Conservation (phyloP, 1,139 yeast species). For the Debaryomycetaceae sp. region DNA sequence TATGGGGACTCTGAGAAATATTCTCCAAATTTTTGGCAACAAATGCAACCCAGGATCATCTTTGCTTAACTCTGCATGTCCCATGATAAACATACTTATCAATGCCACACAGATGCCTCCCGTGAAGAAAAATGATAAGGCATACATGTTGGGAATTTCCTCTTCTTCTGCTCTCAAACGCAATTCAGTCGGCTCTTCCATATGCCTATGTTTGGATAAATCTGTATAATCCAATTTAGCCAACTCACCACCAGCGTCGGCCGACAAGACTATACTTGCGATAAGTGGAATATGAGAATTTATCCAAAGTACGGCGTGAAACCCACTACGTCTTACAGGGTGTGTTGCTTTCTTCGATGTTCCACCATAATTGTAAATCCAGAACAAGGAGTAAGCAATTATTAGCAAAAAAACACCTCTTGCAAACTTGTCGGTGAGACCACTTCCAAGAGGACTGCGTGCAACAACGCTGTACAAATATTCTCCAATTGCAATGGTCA, state of each 20-base stretch:
- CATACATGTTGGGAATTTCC: slow-evolving; percentile 28
- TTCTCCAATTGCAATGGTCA: slow-evolving; percentile 65
- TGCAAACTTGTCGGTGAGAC: slow-evolving; percentile 42
- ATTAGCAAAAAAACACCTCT: slow-evolving; percentile 50
- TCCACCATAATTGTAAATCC: slow-evolving; percentile 57
- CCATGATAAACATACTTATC: slow-evolving; percentile 31
- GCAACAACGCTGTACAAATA: slow-evolving; percentile 59
- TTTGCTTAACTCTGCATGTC: slow-evolving; percentile 33
- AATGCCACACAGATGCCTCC: slow-evolving; percentile 48
- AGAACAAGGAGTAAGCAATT: slow-evolving; percentile 49
- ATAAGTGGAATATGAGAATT: slow-evolving; percentile 52
- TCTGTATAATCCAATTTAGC: slow-evolving; percentile 17
- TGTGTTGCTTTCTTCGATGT: slow-evolving; percentile 49
- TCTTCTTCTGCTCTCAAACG: slow-evolving; percentile 12
- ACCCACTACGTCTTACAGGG: slow-evolving; percentile 49
- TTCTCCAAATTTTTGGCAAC: slow-evolving; percentile 34
- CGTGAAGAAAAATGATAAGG: slow-evolving; percentile 44
- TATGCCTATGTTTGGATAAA: slow-evolving; percentile 3
- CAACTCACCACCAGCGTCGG: slow-evolving; percentile 61
- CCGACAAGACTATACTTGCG: slow-evolving; percentile 51
- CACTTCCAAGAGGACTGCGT: slow-evolving; percentile 43
- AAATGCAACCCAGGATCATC: slow-evolving; percentile 31
- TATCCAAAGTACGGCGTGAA: slow-evolving; percentile 47
- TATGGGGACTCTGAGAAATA: slow-evolving; percentile 37
- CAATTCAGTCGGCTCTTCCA: neutral